A percentile compares a stretch with the other conserved stretches of the same genome.
phyloP scores from a whole-genome alignment of 495 filamentous ascomycete genomes.

The Tuber melanosporum region DNA sequence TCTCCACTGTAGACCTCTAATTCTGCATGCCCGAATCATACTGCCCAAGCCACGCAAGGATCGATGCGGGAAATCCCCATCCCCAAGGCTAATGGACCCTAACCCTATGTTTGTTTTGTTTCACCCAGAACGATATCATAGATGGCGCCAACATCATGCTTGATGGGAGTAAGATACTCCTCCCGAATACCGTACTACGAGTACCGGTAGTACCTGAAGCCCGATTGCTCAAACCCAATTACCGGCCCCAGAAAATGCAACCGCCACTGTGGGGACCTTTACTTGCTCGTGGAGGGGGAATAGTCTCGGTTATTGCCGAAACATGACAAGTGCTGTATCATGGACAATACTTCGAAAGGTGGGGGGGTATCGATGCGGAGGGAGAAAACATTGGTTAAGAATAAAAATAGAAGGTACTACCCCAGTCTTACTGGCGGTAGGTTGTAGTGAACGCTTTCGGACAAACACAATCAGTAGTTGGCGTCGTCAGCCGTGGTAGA shows the following conservation, averaged over 20 bases:
- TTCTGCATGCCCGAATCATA: neutral
- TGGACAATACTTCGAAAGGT: neutral
- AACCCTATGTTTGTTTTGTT: neutral
- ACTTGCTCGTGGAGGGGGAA: neutral
- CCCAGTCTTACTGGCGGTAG: neutral
- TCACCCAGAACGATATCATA: neutral
- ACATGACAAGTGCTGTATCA: neutral
- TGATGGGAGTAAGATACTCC: neutral
- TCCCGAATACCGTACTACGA: neutral
- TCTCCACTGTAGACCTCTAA: neutral
- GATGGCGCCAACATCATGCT: neutral
- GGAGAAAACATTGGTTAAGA: neutral
- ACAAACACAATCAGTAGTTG: neutral
- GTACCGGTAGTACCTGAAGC: neutral
- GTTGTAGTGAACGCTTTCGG: neutral
- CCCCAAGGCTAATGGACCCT: neutral
- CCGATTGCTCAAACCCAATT: neutral
- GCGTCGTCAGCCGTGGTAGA: neutral
- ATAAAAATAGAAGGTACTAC: neutral
- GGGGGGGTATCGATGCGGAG: neutral
- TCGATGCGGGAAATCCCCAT: neutral
- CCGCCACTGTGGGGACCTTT: neutral
- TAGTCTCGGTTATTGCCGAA: neutral
- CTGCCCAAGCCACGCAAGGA: neutral
- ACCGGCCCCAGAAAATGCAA: neutral